Conservation (phyloP, 2,329 filamentous ascomycete genomes). For the Neopestalotiopsis sp. region DNA sequence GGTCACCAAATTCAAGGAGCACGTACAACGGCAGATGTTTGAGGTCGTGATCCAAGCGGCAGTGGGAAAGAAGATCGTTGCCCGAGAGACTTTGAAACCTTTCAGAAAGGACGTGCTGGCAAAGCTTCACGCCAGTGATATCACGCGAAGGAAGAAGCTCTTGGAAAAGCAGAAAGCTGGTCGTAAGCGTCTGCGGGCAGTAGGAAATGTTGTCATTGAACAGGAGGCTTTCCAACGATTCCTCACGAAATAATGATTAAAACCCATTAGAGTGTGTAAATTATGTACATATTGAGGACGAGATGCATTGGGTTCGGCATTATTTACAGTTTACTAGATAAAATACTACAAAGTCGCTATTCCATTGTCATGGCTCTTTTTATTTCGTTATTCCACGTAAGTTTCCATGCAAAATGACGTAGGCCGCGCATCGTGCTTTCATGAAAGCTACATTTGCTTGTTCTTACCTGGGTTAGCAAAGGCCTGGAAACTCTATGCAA, state of each 20-base stretch:
- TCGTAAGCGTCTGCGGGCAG: slow-evolving; percentile 80
- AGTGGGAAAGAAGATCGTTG: slow-evolving; percentile 81
- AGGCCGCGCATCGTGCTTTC: no score
- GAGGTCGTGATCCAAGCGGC: slow-evolving; percentile 95
- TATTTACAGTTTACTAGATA: neutral
- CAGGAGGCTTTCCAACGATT: slow-evolving; percentile 96
- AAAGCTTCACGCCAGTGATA: slow-evolving; percentile 91
- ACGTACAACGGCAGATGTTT: slow-evolving; percentile 96
- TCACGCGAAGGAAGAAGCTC: slow-evolving; percentile 81
- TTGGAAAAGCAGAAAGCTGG: slow-evolving; percentile 98
- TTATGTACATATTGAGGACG: neutral
- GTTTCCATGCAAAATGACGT: no score
- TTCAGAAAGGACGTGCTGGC: slow-evolving; percentile 94
- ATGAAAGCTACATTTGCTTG: no score
- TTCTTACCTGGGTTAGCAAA: no score
- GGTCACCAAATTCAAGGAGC: slow-evolving; percentile 96
- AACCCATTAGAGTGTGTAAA: neutral
- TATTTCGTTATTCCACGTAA: no score
- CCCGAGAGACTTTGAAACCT: slow-evolving; percentile 92
- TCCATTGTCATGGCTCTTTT: no score
- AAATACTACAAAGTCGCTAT: neutral
- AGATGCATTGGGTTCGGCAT: neutral
- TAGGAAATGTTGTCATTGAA: slow-evolving; percentile 94
- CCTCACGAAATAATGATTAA: slow-evolving; percentile 69
- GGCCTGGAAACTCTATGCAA: no score